Percentiles rank a stretch among this genome's conserved stretches.
Conservation (phyloP, 192 early-diverging fungal species). For the Gigaspora rosea region DNA sequence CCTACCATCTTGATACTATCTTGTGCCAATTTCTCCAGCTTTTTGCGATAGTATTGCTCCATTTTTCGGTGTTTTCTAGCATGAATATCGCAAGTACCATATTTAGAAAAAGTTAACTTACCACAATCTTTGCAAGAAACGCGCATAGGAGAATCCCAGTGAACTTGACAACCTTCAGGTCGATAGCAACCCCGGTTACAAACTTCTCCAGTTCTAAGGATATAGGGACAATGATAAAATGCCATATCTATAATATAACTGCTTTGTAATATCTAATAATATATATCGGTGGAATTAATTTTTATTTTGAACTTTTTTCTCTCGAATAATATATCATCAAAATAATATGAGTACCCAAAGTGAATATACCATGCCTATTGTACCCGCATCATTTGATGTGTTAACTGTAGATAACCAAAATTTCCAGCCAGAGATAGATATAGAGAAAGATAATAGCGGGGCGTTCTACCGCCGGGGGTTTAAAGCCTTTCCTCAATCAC, state of each 20-base stretch:
- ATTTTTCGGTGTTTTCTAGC: too few species aligned
- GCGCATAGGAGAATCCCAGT: slow-evolving; percentile 19
- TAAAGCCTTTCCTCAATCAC: slow-evolving; percentile 3
- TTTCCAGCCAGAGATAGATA: slow-evolving; percentile 13
- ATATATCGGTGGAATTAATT: too few species aligned
- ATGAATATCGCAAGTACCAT: too few species aligned
- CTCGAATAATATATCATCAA: too few species aligned
- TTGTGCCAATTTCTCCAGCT: too few species aligned
- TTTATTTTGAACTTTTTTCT: too few species aligned
- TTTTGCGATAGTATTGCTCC: too few species aligned
- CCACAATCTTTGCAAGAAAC: slow-evolving; percentile 14
- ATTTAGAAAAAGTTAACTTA: too few species aligned
- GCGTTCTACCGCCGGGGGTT: neutral
- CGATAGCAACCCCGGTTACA: slow-evolving; percentile 10
- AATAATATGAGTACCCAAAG: slow-evolving; percentile 15
- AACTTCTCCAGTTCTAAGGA: slow-evolving; percentile 3
- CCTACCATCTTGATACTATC: neutral
- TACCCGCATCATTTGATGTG: neutral
- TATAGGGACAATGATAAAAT: too few species aligned
- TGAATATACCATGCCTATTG: slow-evolving; percentile 4
- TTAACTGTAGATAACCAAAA: neutral
- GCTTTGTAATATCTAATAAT: too few species aligned
- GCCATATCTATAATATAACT: too few species aligned
- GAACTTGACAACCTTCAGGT: too few species aligned
- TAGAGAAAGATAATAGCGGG: neutral